Base-by-base conservation (phyloP, 345 rosid species). In the Hevea brasiliensis region DNA sequence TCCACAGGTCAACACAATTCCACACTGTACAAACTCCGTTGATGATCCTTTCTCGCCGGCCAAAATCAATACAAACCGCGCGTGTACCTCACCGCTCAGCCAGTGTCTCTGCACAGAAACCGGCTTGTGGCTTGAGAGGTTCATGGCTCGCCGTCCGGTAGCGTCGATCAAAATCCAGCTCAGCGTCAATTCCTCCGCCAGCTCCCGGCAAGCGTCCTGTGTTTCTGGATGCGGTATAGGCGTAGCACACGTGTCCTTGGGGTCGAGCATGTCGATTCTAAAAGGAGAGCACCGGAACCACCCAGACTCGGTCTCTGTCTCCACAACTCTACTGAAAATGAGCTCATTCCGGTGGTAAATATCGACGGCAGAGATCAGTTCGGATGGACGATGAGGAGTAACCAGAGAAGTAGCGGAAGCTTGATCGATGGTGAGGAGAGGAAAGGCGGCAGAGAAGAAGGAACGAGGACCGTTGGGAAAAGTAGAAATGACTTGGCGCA, bases 161-260 rank as follows among this genome's bases (percentile, higher is more conserved):
- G 89, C 88, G 70, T 90, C 97, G 50, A 89, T 74, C 76, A 90
- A 56, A 61, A 93, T 82, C 98, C 98, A 93, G 77, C 89, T 93
- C 75, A 93, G 54, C 32, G 83, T 82, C 61, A 93, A 42, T 14
- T 83, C 78, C 6, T 76, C 76, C 1, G 73, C 85, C 11, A 91
- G 79, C 47, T 82, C 79, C 10, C 67, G 65, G 23, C 85, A 82
- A 18, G 71, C 76, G 61, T 82, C 87, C 14, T 82, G 90, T 0
- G 75, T 72, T 14, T 47, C 68, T 10, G 88, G 83, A 67, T 81
- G 75, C 7, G 72, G 73, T 8, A 89, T 81, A 58, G 70, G 78
- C 21, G 93, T 94, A 65, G 71, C 68, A 37, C 91, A 86, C 67
- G 78, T 76, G 64, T 91, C 94, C 80, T 89, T 89, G 3, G 82